Conservation (phyloP, 148 eudicot genomes). For the Chenopodium album region DNA sequence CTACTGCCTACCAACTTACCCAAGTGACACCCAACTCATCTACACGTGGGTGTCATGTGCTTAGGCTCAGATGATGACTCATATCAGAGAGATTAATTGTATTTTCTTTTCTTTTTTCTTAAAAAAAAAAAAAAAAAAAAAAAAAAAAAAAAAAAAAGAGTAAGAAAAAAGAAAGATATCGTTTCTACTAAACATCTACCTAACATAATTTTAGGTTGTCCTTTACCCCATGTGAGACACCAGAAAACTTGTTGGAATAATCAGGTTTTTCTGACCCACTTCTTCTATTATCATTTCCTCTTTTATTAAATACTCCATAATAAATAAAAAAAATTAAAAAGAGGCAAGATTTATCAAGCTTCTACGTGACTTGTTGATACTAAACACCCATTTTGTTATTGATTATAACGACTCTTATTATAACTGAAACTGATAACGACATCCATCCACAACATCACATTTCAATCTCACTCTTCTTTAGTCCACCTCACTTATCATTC, state of each 20-base stretch:
- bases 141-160: not conserved
- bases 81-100: not conserved
- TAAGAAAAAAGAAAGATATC: not conserved
- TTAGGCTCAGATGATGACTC: constrained; percentile 40
- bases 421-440: constrained; percentile 15
- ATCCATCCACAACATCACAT: constrained; percentile 24
- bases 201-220: constrained; percentile 28
- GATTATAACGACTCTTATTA: not conserved
- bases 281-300: too few relatives aligned
- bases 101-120: constrained; percentile 26
- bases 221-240: constrained; percentile 21
- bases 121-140: not conserved
- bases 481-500: not conserved
- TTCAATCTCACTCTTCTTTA: constrained; percentile 11
- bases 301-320: not conserved
- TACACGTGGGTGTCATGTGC: constrained; percentile 57
- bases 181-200: constrained; percentile 19
- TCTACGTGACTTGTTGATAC: constrained; percentile 31
- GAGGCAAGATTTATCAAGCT: not conserved
- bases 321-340: not conserved
- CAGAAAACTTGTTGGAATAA: constrained; percentile 29
- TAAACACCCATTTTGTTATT: constrained; percentile 5
- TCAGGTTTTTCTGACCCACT: constrained; percentile 20
- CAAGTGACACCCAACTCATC: constrained; percentile 42
- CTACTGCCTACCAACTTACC: constrained; percentile 17